Base-by-base conservation (phyloP, 2,329 filamentous ascomycete species). In the Monilinia aucupariae region DNA sequence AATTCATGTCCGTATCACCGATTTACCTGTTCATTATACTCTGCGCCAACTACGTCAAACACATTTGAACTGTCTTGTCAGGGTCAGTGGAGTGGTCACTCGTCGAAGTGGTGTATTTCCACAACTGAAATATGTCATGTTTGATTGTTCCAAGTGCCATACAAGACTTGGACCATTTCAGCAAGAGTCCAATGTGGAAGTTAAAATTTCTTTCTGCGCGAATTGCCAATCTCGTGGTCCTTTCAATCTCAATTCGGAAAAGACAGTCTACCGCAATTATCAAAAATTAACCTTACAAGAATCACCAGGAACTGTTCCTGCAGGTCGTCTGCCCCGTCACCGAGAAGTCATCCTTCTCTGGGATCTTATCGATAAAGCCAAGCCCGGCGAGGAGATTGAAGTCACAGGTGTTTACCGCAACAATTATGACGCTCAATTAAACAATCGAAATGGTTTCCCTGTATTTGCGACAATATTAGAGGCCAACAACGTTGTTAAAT, bases 231-330 rank as follows among this genome's bases (percentile, higher is more conserved):
- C 91, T 47, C 87, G 91, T 48, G 94, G 94, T 0, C 96, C 94
- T 0, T 99, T 99, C 74, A 96, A 88, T 0, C 80, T 99, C 68
- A 97, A 97, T 78, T 94, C 92, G 4, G 94, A 97, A 75, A 96
- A 96, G 81, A 99, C 94, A 0, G 90, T 99, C 20, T 99, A 99
- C 78, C 89, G 94, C 67, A 99, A 99, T 76, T 99, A 97, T 77
- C 94, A 99, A 76, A 99, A 97, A 74, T 81, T 99, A 70, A 99
- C 94, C 0, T 83, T 99, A 15, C 94, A 99, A 73, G 94, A 99
- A 76, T 96, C 96, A 0, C 94, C 94, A 4, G 96, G 94, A 61
- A 97, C 94, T 8, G 94, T 99, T 3, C 96, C 94, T 5, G 92
- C 96, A 43, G 94, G 94, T 72, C 92, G 94, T 76, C 83, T 99